phyloP scores from a whole-genome alignment of 1,284 basidiomycete genomes.

The Trichosporon sp. region DNA sequence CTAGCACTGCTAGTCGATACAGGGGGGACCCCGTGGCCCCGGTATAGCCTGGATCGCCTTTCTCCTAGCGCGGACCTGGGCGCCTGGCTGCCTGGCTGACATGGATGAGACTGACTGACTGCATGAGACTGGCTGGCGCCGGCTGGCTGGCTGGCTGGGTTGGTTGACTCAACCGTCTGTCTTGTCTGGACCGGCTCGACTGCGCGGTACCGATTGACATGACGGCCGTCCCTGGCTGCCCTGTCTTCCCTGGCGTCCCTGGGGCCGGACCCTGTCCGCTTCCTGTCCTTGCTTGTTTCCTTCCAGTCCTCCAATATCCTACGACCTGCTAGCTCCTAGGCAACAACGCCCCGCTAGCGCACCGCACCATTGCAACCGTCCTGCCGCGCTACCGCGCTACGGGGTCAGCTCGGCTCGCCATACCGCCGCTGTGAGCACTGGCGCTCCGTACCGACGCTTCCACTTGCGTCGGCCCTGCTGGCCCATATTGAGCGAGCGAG shows the following conservation, averaged over 20 bases:
- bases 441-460: not conserved
- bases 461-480: not conserved
- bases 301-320: not conserved
- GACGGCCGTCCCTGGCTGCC: not conserved
- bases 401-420: not conserved
- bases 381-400: not conserved
- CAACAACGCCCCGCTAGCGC: not conserved
- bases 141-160: not conserved
- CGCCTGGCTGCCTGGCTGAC: too few species aligned
- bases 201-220: not conserved
- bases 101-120: too few species aligned
- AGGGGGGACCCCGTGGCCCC: not conserved
- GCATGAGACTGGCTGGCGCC: not conserved
- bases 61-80: too few species aligned
- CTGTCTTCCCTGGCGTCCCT: not conserved
- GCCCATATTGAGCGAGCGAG: not conserved
- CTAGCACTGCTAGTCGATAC: not conserved
- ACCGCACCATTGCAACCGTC: not conserved
- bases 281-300: not conserved
- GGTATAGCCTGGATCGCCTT: not conserved
- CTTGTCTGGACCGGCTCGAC: not conserved
- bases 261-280: not conserved
- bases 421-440: too few species aligned
- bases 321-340: too few species aligned
- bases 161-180: too few species aligned